phyloP scores from a whole-genome alignment of 208 protist species.

The Porcisia deanei region DNA sequence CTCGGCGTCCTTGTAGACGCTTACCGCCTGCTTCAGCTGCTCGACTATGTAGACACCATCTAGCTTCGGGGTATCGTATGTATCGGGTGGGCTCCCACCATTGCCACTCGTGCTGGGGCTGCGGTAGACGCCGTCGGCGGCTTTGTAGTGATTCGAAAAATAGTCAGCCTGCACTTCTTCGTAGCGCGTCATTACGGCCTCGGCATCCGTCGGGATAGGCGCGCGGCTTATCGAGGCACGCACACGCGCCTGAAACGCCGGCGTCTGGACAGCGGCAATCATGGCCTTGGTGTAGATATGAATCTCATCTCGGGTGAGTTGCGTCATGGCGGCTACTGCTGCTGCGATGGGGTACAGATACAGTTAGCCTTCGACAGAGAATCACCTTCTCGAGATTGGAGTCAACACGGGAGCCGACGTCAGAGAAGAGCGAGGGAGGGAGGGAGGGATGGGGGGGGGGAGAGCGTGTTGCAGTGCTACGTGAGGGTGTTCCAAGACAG shows the following conservation, averaged over 20 bases:
- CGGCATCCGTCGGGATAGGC: constrained; percentile 39
- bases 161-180: constrained; percentile 68
- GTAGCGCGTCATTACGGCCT: constrained; percentile 60
- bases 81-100: neutral
- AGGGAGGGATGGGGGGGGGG: constrained; percentile 2
- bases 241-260: constrained; percentile 37
- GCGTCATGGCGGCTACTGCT: neutral
- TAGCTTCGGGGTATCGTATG: neutral
- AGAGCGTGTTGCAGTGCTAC: neutral
- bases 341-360: neutral
- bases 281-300: constrained; percentile 48
- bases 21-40: constrained; percentile 53
- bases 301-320: constrained; percentile 43
- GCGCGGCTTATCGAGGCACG: constrained; percentile 22
- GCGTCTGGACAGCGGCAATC: constrained; percentile 48
- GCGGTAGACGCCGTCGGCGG: neutral
- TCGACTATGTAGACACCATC: constrained; percentile 44
- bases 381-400: neutral
- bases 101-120: neutral
- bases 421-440: neutral
- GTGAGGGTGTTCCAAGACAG: neutral
- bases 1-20: constrained; percentile 55
- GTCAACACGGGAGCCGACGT: neutral
- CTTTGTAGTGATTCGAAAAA: constrained; percentile 27
- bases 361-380: neutral